A percentile compares a stretch with the other conserved stretches of the same genome.
Conservation (phyloP, 345 rosid species). For the Salix exigua region DNA sequence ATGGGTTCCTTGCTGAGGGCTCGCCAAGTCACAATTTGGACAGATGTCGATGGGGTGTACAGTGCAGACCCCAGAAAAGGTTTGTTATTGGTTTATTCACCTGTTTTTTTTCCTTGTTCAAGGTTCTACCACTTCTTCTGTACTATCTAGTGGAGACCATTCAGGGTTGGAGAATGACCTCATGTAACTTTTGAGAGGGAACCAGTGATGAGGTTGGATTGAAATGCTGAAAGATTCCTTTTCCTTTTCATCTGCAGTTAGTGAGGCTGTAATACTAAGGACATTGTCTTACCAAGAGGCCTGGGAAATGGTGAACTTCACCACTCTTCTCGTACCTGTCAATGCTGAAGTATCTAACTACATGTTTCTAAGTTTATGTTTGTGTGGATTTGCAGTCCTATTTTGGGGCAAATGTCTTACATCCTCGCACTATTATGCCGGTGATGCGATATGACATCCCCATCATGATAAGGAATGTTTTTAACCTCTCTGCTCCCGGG, state of each 20-base stretch:
- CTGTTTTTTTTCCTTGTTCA: background rate
- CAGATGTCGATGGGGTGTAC: conserved; percentile 97
- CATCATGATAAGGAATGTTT: conserved; percentile 86
- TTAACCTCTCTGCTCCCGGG: conserved; percentile 86
- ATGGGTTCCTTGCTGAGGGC: conserved; percentile 88
- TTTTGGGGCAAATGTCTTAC: conserved; percentile 96
- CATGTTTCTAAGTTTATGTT: conserved; percentile 19
- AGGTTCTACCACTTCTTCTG: background rate
- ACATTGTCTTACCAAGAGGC: conserved; percentile 97
- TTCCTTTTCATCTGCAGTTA: conserved; percentile 49
- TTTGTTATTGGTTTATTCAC: conserved; percentile 17
- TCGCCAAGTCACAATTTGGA: conserved; percentile 89
- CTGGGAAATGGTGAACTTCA: conserved; percentile 90
- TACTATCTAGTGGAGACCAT: background rate
- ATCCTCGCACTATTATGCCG: conserved; percentile 97
- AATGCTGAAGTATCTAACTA: conserved; percentile 4
- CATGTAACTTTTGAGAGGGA: background rate
- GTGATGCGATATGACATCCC: conserved; percentile 92
- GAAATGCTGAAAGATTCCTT: conserved; percentile 8
- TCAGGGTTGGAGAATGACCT: background rate
- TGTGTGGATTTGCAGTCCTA: conserved; percentile 73
- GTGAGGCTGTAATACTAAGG: conserved; percentile 87
- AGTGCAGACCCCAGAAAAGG: conserved; percentile 99
- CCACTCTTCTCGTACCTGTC: conserved; percentile 16
- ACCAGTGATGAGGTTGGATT: conserved; percentile 9